A percentile compares a stretch with the other conserved stretches of the same genome.
These are phyloP conservation scores for Boletus tomentosulus DNA, from an alignment of 768 basidiomycete genomes.

Conservation along the genomic window DNA sequence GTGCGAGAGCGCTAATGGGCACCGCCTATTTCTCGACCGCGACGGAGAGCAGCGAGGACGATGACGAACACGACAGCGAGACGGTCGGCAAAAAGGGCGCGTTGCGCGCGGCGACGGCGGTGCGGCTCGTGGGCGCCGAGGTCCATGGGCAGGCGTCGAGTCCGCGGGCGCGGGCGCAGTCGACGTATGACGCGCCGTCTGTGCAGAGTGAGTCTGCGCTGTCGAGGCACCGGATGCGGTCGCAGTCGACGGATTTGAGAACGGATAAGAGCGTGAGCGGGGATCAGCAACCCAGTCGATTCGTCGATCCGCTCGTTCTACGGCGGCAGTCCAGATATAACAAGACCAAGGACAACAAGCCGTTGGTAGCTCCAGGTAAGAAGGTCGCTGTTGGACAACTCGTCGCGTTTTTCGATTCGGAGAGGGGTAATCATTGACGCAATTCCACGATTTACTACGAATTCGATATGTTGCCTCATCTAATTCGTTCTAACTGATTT, in stretches of 20 bases:
- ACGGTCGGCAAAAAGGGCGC: constrained; percentile 56
- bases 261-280: constrained; percentile 13
- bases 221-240: constrained; percentile 32
- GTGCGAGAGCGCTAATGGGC: constrained; percentile 28
- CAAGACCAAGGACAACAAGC: constrained; percentile 38
- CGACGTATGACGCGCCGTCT: constrained; percentile 44
- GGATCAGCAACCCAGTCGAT: constrained; percentile 35
- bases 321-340: constrained; percentile 58
- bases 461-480: not conserved
- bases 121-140: constrained; percentile 31
- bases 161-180: constrained; percentile 51
- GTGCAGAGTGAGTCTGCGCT: constrained; percentile 25
- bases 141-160: constrained; percentile 11
- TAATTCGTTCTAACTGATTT: too few species aligned
- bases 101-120: constrained; percentile 29
- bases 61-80: constrained; percentile 33
- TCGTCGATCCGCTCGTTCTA: constrained; percentile 73
- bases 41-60: constrained; percentile 34
- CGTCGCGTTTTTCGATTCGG: constrained; percentile 76
- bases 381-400: constrained; percentile 75
- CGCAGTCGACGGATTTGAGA: constrained; percentile 37
- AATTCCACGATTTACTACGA: not conserved
- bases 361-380: constrained; percentile 35
- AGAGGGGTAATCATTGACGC: constrained; percentile 11
- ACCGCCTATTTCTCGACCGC: constrained; percentile 43